phyloP scores from a whole-genome alignment of 1,284 basidiomycete genomes.

The Apiotrichum domesticum region DNA sequence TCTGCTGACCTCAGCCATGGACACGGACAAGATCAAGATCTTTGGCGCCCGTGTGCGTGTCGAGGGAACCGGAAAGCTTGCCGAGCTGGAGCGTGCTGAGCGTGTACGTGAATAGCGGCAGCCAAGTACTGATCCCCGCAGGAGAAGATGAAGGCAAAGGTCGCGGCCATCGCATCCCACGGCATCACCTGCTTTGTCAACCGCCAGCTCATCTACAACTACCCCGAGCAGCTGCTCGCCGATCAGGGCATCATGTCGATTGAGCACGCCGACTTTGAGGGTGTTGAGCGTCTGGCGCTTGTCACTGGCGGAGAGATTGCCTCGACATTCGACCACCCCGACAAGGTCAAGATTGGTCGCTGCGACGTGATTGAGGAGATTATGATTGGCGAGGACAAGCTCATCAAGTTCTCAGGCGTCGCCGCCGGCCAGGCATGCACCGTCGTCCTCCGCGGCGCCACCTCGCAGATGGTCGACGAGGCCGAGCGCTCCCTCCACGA shows the following conservation, averaged over 20 bases:
- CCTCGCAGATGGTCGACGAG: conserved; percentile 98
- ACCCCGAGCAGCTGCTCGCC: conserved; percentile 88
- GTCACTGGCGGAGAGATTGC: conserved; percentile 98
- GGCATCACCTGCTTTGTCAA: conserved; percentile 99
- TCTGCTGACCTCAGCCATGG: conserved; percentile 67
- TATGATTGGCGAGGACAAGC: conserved; percentile 99
- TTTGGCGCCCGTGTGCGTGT: conserved; percentile 96
- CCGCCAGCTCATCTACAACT: conserved; percentile 98
- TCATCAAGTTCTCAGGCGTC: conserved; percentile 98
- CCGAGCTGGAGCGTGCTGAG: conserved; percentile 95
- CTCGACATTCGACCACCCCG: conserved; percentile 89
- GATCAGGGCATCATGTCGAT: conserved; percentile 94
- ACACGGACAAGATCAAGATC: conserved; percentile 99
- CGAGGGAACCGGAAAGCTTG: conserved; percentile 90
- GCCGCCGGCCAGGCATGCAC: conserved; percentile 99
- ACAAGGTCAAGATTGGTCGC: conserved; percentile 84
- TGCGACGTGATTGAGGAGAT: conserved; percentile 97
- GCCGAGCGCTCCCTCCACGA: conserved; percentile 97
- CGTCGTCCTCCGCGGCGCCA: conserved; percentile 92
- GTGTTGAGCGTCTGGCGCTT: conserved; percentile 89
- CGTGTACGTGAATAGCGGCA: conserved; percentile 36
- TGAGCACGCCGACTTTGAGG: conserved; percentile 99
- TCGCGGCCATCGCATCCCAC: conserved; percentile 86
- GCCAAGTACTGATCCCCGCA: conserved; percentile 41
- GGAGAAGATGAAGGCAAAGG: conserved; percentile 99